Conservation (phyloP, 257 asterid genomes). For the Fraxinus americana region DNA sequence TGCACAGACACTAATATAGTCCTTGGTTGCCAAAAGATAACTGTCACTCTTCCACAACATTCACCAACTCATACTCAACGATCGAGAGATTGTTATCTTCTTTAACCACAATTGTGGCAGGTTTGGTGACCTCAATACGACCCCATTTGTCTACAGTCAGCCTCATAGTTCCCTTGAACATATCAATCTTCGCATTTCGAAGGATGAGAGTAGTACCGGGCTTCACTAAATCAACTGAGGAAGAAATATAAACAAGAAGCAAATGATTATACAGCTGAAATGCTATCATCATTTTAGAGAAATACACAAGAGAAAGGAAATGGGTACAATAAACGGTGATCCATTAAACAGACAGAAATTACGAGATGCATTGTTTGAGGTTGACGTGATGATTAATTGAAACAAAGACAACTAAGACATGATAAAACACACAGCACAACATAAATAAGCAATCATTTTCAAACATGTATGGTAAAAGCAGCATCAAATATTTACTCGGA, state of each 20-base stretch:
- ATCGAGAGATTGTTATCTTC: slow-evolving; percentile 67
- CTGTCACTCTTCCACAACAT: slow-evolving; percentile 35
- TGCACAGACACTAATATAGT: no score
- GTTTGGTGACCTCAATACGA: slow-evolving; percentile 54
- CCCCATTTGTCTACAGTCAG: slow-evolving; percentile 83
- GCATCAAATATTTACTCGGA: neutral
- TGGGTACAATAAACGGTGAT: neutral
- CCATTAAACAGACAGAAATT: neutral
- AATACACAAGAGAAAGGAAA: neutral
- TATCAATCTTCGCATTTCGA: slow-evolving; percentile 70
- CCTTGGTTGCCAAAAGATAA: neutral
- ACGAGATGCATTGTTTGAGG: neutral
- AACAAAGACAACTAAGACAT: slow-evolving; percentile 6
- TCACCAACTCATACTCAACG: slow-evolving; percentile 70
- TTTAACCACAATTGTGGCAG: slow-evolving; percentile 55
- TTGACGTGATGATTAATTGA: neutral
- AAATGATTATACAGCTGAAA: neutral
- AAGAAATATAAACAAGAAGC: slow-evolving; percentile 6
- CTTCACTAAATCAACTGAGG: slow-evolving; percentile 64
- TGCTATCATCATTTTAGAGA: neutral
- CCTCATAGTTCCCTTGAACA: slow-evolving; percentile 75
- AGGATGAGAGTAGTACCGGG: slow-evolving; percentile 54
- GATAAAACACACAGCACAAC: neutral
- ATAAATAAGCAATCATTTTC: neutral
- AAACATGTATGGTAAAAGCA: neutral